These are phyloP conservation scores for Polygonum maritimum DNA, from an alignment of 148 eudicot species.

Conservation along the genomic window DNA sequence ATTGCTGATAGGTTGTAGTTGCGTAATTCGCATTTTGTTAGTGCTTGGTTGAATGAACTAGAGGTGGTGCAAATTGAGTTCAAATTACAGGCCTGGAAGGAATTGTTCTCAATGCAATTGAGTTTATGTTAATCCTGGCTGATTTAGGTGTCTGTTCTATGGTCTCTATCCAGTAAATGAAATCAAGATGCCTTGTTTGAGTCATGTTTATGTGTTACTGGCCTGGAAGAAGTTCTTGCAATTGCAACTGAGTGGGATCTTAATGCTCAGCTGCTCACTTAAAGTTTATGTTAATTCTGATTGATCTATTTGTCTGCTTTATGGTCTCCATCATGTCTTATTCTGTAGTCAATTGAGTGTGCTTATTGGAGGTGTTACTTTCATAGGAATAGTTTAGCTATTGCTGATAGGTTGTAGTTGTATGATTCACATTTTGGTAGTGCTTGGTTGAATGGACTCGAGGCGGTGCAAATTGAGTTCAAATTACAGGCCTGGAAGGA, in stretches of 20 bases:
- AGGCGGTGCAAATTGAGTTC: too few species aligned
- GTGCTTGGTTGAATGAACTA: background rate
- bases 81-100: too few species aligned
- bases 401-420: background rate
- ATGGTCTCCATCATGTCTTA: background rate
- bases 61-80: background rate
- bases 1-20: background rate
- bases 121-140: too few species aligned
- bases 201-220: background rate
- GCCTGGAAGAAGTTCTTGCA: background rate
- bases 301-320: background rate
- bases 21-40: background rate
- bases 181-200: too few species aligned
- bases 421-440: background rate
- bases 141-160: too few species aligned
- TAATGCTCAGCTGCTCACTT: background rate
- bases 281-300: background rate
- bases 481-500: too few species aligned
- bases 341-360: too few species aligned
- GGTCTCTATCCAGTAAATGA: too few species aligned
- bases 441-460: background rate
- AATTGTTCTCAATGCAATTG: too few species aligned
- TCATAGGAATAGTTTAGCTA: background rate
- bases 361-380: background rate
- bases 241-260: background rate